phyloP scores from a whole-genome alignment of 2,329 filamentous ascomycete species.

The Colletotrichum sp. region DNA sequence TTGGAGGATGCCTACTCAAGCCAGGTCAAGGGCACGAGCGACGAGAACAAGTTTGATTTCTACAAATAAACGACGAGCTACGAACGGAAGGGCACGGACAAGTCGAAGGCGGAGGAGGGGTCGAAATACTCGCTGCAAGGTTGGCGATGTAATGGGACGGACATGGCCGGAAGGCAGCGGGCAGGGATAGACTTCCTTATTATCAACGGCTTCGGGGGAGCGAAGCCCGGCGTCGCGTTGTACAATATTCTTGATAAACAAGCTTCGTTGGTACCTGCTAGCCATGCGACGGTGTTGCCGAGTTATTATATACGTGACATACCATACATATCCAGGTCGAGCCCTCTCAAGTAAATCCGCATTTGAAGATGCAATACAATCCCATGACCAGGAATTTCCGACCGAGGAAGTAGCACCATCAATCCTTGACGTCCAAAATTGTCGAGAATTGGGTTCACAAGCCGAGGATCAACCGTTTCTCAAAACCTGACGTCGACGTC shows the following conservation, averaged over 20 bases:
- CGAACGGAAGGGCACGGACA: conserved; percentile 4
- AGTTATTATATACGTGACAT: not conserved
- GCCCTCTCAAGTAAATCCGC: not conserved
- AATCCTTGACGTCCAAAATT: not conserved
- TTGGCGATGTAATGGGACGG: not conserved
- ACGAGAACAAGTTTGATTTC: conserved; percentile 85
- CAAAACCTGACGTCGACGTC: not conserved
- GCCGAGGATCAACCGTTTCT: not conserved
- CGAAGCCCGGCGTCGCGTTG: conserved; percentile 14
- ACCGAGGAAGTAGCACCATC: not conserved
- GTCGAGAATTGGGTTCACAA: not conserved
- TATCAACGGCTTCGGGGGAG: not conserved
- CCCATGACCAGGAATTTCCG: not conserved
- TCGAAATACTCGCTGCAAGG: conserved; percentile 2
- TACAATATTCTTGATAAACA: conserved; percentile 21
- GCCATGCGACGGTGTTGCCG: not conserved
- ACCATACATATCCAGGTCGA: not conserved
- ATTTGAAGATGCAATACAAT: not conserved
- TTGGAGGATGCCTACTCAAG: conserved; percentile 96
- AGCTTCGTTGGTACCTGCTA: not conserved
- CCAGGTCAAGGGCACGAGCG: conserved; percentile 83
- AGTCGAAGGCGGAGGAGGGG: not conserved
- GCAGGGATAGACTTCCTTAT: conserved; percentile 6
- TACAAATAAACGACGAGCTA: conserved; percentile 67
- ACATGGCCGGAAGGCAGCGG: not conserved